Evolutionary conservation across 176 grass and related monocot genomes (phyloP).

Genomic region (Alloteropsis semialata): DNA sequence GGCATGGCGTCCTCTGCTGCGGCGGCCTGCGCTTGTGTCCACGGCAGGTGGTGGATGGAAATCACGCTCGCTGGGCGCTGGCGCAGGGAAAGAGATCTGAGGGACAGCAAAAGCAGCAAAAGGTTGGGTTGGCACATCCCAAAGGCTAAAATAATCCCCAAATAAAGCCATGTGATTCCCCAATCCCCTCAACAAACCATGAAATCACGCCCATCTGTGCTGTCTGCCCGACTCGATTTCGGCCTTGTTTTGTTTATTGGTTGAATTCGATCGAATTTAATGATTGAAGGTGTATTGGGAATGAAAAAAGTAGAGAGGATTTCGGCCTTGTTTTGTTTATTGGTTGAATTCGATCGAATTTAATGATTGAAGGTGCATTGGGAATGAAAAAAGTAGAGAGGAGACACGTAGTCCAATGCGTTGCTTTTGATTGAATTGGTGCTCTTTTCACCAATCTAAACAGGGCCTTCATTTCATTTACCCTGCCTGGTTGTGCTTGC

Average conservation of each 20-base stretch:
- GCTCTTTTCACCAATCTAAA: too few relatives aligned
- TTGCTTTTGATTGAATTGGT: too few relatives aligned
- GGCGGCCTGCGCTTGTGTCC: background rate
- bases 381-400: too few relatives aligned
- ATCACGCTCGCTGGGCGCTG: constrained; percentile 40
- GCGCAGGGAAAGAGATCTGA: constrained; percentile 22
- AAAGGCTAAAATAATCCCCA: constrained; percentile 33
- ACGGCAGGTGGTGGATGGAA: constrained; percentile 25
- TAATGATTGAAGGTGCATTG: too few relatives aligned
- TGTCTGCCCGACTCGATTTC: background rate
- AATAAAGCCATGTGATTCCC: constrained; percentile 24
- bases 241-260: too few relatives aligned
- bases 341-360: too few relatives aligned
- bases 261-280: too few relatives aligned
- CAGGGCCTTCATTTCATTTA: background rate
- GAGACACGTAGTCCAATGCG: too few relatives aligned
- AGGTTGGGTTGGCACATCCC: constrained; percentile 22
- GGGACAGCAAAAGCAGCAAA: constrained; percentile 11
- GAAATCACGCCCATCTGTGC: constrained; percentile 3
- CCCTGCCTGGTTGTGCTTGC: background rate
- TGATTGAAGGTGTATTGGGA: too few relatives aligned
- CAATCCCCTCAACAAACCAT: background rate
- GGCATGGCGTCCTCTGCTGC: background rate
- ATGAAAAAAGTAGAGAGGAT: too few relatives aligned
- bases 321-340: too few relatives aligned